Percentiles rank a stretch among this genome's conserved stretches.
Conservation (phyloP, 148 eudicot genomes). For the Talinum fruticosum region DNA sequence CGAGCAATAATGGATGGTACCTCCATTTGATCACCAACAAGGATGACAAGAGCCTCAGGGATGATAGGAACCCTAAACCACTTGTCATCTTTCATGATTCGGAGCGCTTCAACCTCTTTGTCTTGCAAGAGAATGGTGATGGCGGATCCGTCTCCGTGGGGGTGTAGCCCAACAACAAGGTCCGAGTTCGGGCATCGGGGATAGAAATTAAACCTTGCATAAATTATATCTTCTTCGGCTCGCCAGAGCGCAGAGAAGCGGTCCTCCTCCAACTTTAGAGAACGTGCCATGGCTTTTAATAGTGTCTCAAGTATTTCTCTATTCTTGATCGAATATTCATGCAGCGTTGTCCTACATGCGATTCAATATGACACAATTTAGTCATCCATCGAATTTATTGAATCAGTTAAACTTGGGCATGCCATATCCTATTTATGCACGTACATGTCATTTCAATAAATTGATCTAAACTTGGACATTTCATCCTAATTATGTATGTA, state of each 20-base stretch:
- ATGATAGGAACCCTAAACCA: slow-evolving; percentile 50
- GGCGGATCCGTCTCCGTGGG: slow-evolving; percentile 46
- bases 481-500: too few species aligned
- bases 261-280: slow-evolving; percentile 39
- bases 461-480: too few species aligned
- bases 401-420: too few species aligned
- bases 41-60: slow-evolving; percentile 40
- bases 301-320: slow-evolving; percentile 21
- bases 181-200: slow-evolving; percentile 38
- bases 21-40: slow-evolving; percentile 50
- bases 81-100: slow-evolving; percentile 34
- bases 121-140: slow-evolving; percentile 50
- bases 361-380: too few species aligned
- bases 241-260: slow-evolving; percentile 31
- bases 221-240: slow-evolving; percentile 18
- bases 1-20: slow-evolving; percentile 4
- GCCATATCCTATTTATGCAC: too few species aligned
- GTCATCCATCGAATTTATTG: too few species aligned
- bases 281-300: slow-evolving; percentile 37
- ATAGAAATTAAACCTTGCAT: slow-evolving; percentile 46
- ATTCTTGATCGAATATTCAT: slow-evolving; percentile 24
- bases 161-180: slow-evolving; percentile 31
- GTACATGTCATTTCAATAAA: too few species aligned
- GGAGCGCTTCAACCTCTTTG: slow-evolving; percentile 48
- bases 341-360: slow-evolving; percentile 15